Base-by-base conservation (phyloP, 257 asterid species). In the Lycium barbarum region DNA sequence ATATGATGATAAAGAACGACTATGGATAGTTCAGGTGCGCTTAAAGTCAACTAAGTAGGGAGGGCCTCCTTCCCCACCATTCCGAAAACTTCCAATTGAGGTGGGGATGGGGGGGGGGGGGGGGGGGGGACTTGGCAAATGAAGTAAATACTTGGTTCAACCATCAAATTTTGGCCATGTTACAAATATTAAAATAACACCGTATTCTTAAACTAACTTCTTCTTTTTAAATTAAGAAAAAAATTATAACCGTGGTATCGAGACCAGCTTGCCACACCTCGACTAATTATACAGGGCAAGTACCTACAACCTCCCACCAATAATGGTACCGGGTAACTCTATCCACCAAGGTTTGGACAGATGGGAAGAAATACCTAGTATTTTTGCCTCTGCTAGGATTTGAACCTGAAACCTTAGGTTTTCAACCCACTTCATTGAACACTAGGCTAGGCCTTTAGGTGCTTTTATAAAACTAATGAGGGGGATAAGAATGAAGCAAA, bases 1-100 rank as follows among this genome's bases (percentile, higher is more conserved):
- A 22, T 53, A 26, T 22, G 40, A 7, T 90, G 80, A 82, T 68
- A 61, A 81, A 38, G 53, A n/a, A n/a, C n/a, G n/a, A n/a, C n/a
- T n/a, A n/a, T n/a, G n/a, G n/a, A n/a, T n/a, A n/a, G n/a, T n/a
- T n/a, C n/a, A n/a, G n/a, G n/a, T n/a, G n/a, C n/a, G n/a, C n/a
- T n/a, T n/a, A n/a, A n/a, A n/a, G n/a, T n/a, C n/a, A n/a, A n/a
- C n/a, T n/a, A n/a, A n/a, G n/a, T n/a, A n/a, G n/a, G n/a, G n/a
- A n/a, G n/a, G n/a, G n/a, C n/a, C n/a, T n/a, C n/a, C n/a, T n/a
- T n/a, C n/a, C n/a, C n/a, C n/a, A n/a, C n/a, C n/a, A n/a, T n/a
- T n/a, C n/a, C n/a, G n/a, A 82, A 54, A 88, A 47, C 61, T 17
- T 20, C 14, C 59, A 2, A 8, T 20, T 20, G 40, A 11, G 51